phyloP scores from a whole-genome alignment of 768 basidiomycete genomes.

The Daedaleopsis sinensis region DNA sequence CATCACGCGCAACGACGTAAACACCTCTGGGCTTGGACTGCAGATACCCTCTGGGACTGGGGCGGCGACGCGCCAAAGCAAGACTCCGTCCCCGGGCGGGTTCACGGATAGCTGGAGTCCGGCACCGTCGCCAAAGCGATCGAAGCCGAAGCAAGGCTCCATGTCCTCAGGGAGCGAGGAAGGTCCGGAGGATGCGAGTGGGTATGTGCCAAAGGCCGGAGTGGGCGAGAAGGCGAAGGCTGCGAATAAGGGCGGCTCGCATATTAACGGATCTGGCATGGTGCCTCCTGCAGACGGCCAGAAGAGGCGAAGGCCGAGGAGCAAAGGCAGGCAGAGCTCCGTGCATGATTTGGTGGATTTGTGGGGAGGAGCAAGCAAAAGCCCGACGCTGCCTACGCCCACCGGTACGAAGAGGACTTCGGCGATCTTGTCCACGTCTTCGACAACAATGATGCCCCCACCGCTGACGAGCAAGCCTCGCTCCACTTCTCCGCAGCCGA shows the following conservation, averaged over 20 bases:
- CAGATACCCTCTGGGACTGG: slow-evolving; percentile 9
- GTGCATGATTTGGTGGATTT: slow-evolving; percentile 83
- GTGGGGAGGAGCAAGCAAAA: slow-evolving; percentile 65
- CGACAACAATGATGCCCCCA: slow-evolving; percentile 24
- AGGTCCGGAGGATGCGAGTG: slow-evolving; percentile 50
- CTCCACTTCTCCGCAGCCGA: slow-evolving; percentile 20
- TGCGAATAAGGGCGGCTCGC: slow-evolving; percentile 14
- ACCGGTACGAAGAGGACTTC: slow-evolving; percentile 22
- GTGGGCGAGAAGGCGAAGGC: slow-evolving; percentile 19
- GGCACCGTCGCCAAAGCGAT: slow-evolving; percentile 28
- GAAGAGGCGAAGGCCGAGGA: slow-evolving; percentile 36
- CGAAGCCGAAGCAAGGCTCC: slow-evolving; percentile 6
- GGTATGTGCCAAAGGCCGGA: slow-evolving; percentile 27
- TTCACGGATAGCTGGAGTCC: slow-evolving; percentile 53
- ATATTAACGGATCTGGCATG: neutral
- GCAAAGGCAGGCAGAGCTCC: slow-evolving; percentile 72
- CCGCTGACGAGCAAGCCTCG: slow-evolving; percentile 14
- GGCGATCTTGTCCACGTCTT: slow-evolving; percentile 26
- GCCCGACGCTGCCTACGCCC: slow-evolving; percentile 8
- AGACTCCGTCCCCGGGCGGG: slow-evolving; percentile 26
- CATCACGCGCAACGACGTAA: slow-evolving; percentile 20
- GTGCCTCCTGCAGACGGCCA: slow-evolving; percentile 8
- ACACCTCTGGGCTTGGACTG: slow-evolving; percentile 10
- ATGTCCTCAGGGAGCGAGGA: slow-evolving; percentile 61
- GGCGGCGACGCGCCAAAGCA: slow-evolving; percentile 1